Percentiles rank a stretch among this genome's conserved stretches.
Evolutionary conservation across 139 green algal genomes (phyloP).

Genomic region (Raphidocelis subcapitata): DNA sequence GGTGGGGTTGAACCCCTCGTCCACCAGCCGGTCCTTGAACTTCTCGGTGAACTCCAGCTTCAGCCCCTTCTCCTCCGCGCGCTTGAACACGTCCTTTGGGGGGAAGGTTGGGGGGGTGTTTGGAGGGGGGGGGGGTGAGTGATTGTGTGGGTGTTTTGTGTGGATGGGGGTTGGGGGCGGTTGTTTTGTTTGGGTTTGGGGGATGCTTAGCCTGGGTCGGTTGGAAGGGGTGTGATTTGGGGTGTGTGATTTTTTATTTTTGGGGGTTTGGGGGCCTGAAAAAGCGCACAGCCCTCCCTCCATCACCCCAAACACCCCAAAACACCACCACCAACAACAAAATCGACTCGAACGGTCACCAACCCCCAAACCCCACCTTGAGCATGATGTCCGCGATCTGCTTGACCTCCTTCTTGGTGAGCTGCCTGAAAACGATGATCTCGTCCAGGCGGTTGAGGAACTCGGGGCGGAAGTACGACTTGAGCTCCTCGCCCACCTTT

Average conservation of each 20-base stretch:
- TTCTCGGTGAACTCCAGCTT: constrained; percentile 88
- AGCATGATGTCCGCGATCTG: constrained; percentile 99
- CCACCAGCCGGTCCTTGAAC: constrained; percentile 85
- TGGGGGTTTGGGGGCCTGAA: too few relatives aligned
- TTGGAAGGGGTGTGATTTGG: too few relatives aligned
- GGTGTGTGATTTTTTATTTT: too few relatives aligned
- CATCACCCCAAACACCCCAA: not conserved
- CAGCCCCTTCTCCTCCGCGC: constrained; percentile 95
- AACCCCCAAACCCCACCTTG: too few relatives aligned
- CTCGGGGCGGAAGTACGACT: constrained; percentile 98
- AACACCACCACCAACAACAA: not conserved
- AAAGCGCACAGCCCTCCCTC: too few relatives aligned
- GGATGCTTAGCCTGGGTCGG: too few relatives aligned
- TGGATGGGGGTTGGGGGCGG: too few relatives aligned
- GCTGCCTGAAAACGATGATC: constrained; percentile 99
- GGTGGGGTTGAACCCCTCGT: constrained; percentile 98
- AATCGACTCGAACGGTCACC: not conserved
- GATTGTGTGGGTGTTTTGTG: too few relatives aligned
- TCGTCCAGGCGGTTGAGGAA: constrained; percentile 99
- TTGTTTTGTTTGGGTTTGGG: too few relatives aligned
- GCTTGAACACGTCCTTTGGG: constrained; percentile 88
- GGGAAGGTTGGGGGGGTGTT: too few relatives aligned
- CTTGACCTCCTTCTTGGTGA: constrained; percentile 98
- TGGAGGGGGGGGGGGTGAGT: too few relatives aligned
- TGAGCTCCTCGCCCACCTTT: constrained; percentile 99